Percentiles rank a stretch among this genome's conserved stretches.
Conservation (phyloP, 2,329 filamentous ascomycete genomes). For the Aspergillus brunneoviolaceus region DNA sequence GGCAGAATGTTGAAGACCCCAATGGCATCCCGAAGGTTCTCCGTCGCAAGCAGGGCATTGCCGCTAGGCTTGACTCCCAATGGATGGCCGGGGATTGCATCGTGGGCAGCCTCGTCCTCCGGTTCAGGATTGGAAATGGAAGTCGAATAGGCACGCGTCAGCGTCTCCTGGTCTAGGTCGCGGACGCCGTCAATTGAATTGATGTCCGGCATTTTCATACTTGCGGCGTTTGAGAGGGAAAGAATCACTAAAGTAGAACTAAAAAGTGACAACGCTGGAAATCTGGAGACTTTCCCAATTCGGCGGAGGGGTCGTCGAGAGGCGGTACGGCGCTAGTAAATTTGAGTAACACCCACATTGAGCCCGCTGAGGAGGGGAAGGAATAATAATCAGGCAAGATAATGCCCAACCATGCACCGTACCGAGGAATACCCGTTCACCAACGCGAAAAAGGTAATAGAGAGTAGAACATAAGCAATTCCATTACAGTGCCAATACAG, state of each 20-base stretch:
- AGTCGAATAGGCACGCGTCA: background rate
- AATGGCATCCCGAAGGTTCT: constrained; percentile 65
- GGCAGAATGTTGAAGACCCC: constrained; percentile 69
- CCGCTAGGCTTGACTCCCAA: constrained; percentile 82
- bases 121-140: constrained; percentile 18
- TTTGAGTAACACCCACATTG: background rate
- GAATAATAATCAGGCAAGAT: background rate
- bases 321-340: constrained; percentile 3
- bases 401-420: background rate
- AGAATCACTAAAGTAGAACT: background rate
- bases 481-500: background rate
- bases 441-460: background rate
- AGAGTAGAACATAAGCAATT: background rate
- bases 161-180: constrained; percentile 17
- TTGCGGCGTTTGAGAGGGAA: constrained; percentile 5
- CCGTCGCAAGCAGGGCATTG: constrained; percentile 69
- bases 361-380: no score
- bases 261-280: background rate
- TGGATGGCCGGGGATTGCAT: constrained; percentile 73
- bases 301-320: constrained; percentile 1
- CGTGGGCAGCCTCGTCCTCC: constrained; percentile 45
- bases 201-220: constrained; percentile 34
- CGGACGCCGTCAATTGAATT: constrained; percentile 26
- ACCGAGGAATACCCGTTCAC: background rate
- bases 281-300: background rate